phyloP scores from a whole-genome alignment of 2,329 filamentous ascomycete genomes.

The Orbilia oligospora region DNA sequence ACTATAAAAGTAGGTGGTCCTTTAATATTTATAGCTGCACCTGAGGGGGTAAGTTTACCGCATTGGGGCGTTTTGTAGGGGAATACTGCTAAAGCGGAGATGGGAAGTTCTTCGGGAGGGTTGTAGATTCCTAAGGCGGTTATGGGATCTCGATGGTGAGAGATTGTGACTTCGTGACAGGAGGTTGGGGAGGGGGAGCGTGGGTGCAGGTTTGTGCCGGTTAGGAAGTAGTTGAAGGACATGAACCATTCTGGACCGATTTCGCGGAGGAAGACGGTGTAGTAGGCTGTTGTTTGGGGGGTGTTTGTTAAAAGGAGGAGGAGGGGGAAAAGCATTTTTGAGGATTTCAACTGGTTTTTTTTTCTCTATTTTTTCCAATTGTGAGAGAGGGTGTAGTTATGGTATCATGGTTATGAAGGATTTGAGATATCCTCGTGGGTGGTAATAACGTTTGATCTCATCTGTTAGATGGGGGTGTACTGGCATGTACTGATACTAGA shows the following conservation, averaged over 20 bases:
- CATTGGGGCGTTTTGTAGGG: conserved; percentile 1
- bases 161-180: conserved; percentile 12
- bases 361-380: too few relatives aligned
- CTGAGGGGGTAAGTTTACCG: neutral
- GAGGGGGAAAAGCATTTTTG: neutral
- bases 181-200: neutral
- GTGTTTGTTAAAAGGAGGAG: neutral
- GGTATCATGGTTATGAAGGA: too few relatives aligned
- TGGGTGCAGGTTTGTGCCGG: neutral
- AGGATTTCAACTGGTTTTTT: too few relatives aligned
- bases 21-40: too few relatives aligned
- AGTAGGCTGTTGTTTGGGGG: conserved; percentile 18
- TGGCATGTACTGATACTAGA: too few relatives aligned
- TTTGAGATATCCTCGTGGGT: neutral
- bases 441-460: too few relatives aligned
- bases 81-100: neutral
- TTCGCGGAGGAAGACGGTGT: conserved; percentile 11
- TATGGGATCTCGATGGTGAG: neutral
- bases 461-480: too few relatives aligned
- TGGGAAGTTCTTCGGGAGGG: neutral
- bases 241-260: conserved; percentile 39
- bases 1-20: conserved; percentile 5
- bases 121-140: conserved; percentile 19
- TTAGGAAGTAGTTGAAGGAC: conserved; percentile 28
- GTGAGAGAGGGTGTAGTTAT: too few relatives aligned